phyloP scores from a whole-genome alignment of 805 yeast genomes.

The Maudiozyma saulgeensis region DNA sequence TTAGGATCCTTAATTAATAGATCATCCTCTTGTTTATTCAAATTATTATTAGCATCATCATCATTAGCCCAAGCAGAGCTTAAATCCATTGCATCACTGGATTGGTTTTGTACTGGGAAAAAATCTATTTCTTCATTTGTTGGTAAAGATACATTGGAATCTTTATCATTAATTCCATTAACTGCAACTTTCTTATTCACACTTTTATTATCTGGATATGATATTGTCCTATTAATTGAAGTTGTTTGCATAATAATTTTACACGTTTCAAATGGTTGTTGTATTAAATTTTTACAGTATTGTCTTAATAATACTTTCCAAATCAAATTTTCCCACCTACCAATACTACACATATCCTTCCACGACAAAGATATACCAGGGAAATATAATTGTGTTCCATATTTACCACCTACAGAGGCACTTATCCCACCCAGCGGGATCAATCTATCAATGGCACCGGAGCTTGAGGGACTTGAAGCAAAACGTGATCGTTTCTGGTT shows the following conservation, averaged over 20 bases:
- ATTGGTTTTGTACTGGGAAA: conserved; percentile 8
- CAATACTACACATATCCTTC: conserved; percentile 53
- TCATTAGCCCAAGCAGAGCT: background rate
- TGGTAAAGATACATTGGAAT: conserved; percentile 13
- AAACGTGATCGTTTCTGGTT: conserved; percentile 1
- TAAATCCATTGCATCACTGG: background rate
- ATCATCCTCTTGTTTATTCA: too few species aligned
- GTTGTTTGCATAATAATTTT: conserved; percentile 60
- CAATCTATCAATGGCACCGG: background rate
- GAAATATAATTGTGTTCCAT: background rate
- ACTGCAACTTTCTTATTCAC: background rate
- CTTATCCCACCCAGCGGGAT: background rate
- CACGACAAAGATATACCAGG: conserved; percentile 35
- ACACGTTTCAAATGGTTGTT: conserved; percentile 85
- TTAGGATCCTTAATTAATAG: background rate
- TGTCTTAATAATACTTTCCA: conserved; percentile 53
- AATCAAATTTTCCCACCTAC: conserved; percentile 50
- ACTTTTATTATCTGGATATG: too few species aligned
- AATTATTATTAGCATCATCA: background rate
- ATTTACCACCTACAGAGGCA: background rate
- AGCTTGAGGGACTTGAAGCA: background rate
- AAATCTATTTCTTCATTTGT: conserved; percentile 34
- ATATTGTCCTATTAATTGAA: background rate
- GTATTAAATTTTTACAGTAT: conserved; percentile 56
- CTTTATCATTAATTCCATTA: background rate